Conservation (phyloP, 495 filamentous ascomycete genomes). For the Xylaria flabelliformis region DNA sequence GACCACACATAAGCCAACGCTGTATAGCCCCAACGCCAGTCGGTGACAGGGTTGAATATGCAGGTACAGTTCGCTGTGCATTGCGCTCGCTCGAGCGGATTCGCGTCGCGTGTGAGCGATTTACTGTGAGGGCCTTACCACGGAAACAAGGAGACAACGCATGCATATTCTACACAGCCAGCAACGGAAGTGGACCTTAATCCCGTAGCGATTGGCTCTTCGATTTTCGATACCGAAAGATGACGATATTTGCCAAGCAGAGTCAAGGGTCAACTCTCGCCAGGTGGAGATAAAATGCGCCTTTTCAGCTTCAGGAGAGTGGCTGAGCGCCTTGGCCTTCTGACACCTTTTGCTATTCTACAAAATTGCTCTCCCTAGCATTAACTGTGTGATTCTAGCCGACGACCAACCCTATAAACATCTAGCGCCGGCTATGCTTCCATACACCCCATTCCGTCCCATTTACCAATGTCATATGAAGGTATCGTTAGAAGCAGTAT, state of each 20-base stretch:
- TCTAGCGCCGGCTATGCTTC: slow-evolving; percentile 2
- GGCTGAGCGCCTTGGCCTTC: slow-evolving; percentile 22
- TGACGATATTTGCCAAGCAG: slow-evolving; percentile 4
- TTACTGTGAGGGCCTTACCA: background rate
- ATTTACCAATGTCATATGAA: slow-evolving; percentile 4
- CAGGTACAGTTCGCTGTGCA: background rate
- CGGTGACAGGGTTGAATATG: background rate
- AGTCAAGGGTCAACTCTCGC: background rate
- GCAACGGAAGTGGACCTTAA: background rate
- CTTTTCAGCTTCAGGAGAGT: slow-evolving; percentile 16
- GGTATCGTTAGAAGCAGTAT: background rate
- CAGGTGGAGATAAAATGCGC: slow-evolving; percentile 15
- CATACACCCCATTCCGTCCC: background rate
- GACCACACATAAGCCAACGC: background rate
- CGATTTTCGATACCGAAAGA: background rate
- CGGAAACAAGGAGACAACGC: slow-evolving; percentile 4
- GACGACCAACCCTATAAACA: background rate
- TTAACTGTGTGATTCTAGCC: background rate
- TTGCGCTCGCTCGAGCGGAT: background rate
- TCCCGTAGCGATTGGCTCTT: slow-evolving; percentile 1
- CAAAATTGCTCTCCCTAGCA: background rate
- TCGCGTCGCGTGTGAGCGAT: background rate
- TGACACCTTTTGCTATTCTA: background rate
- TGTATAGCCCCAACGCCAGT: background rate
- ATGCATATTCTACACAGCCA: slow-evolving; percentile 1